A percentile compares a stretch with the other conserved stretches of the same genome.
Evolutionary conservation across 331 rosid genomes (phyloP).

Genomic region (Pyracantha coccinea): DNA sequence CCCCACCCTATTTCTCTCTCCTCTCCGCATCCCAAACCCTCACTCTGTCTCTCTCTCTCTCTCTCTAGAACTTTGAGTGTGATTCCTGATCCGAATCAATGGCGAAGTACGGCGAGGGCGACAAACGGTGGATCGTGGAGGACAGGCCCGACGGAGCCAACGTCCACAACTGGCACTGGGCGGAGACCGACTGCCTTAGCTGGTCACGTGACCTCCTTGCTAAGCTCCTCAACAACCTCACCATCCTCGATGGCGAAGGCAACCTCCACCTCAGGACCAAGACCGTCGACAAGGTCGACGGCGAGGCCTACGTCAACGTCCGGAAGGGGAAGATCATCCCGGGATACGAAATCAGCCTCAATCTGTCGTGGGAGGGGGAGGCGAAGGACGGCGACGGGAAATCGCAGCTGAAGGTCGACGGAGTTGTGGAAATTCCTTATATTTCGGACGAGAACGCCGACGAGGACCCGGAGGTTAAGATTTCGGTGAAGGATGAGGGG

Average conservation of each 20-base stretch:
- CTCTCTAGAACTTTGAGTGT: not conserved
- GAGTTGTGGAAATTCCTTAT: slow-evolving; percentile 78
- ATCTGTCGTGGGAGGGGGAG: slow-evolving; percentile 75
- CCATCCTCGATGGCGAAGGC: slow-evolving; percentile 64
- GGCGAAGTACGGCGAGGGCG: slow-evolving; percentile 94
- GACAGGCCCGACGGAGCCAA: slow-evolving; percentile 91
- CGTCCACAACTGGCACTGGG: slow-evolving; percentile 99
- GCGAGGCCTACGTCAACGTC: slow-evolving; percentile 87
- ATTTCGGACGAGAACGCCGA: slow-evolving; percentile 93
- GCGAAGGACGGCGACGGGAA: slow-evolving; percentile 51
- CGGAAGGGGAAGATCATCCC: slow-evolving; percentile 95
- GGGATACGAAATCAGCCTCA: slow-evolving; percentile 73
- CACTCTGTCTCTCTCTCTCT: not conserved
- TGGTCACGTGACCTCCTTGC: slow-evolving; percentile 68
- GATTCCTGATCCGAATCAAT: slow-evolving; percentile 9
- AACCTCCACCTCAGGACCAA: slow-evolving; percentile 46
- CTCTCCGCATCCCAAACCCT: not conserved
- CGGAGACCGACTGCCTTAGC: slow-evolving; percentile 83
- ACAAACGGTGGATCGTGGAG: slow-evolving; percentile 96
- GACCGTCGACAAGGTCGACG: slow-evolving; percentile 50
- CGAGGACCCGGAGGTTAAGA: slow-evolving; percentile 80
- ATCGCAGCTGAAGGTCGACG: slow-evolving; percentile 61
- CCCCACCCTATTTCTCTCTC: not conserved
- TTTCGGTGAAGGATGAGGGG: slow-evolving; percentile 74
- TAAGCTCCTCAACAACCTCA: slow-evolving; percentile 55